Evolutionary conservation across 257 asterid genomes (phyloP), one percentile per base, ranked within the genome.

Genomic region (Handroanthus guayacan): DNA sequence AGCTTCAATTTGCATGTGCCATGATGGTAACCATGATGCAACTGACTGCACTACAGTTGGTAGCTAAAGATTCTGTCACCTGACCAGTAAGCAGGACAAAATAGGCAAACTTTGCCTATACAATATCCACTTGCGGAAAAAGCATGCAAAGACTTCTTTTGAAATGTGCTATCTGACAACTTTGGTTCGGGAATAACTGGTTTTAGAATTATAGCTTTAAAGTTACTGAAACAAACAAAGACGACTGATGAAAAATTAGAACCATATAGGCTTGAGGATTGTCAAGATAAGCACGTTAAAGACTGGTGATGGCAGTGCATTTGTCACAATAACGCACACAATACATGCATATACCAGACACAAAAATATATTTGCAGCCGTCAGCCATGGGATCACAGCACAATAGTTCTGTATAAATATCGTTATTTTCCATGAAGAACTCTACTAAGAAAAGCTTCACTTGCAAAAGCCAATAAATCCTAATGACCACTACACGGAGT

Each of bases 11-110:
- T 25, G 31, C 31, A 34, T 9, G 39, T 9, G 48, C 10, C 52
- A 52, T 8, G 31, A 69, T 69, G 63, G 50, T 69, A 12, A 50
- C 47, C 60, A 31, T n/a, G 20, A 17, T 66, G 52, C n/a, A 65
- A 43, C 4, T 4, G 45, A 36, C 10, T 69, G 63, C 31, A 69
- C 37, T 37, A 38, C 1, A n/a, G 25, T 34, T 69, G 62, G 44
- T 9, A 69, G 45, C 63, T 50, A 69, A 36, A 36, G 12, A 44
- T 31, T 36, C 74, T 7, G 36, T 36, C n/a, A 41, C 3, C 54
- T 47, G 12, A 47, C 54, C 7, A 18, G n/a, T 16, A 9, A 18
- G 31, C 31, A 1, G 31, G 0, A 14, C 45, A 18, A 43, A 66
- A 9, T 56, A 18, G 36, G 12, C 56, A 43, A 16, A 37, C 39